These are phyloP conservation scores for Lantana camara DNA, from an alignment of 257 asterid species.

Conservation along the genomic window DNA sequence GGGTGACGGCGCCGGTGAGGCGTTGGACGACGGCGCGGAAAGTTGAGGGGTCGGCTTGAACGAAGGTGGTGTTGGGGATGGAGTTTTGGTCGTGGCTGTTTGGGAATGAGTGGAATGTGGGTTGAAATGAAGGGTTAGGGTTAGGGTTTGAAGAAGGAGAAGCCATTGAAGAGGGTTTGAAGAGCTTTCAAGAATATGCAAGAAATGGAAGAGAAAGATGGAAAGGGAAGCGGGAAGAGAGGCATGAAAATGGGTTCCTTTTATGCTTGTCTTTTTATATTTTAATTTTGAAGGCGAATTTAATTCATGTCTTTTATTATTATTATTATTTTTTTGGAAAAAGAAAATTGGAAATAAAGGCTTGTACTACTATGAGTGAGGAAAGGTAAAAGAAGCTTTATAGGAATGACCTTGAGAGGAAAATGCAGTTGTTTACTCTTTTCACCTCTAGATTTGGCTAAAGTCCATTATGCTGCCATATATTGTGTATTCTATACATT, in stretches of 20 bases:
- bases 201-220: background rate
- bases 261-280: conserved; percentile 21
- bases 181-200: background rate
- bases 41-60: conserved; percentile 79
- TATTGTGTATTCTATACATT: background rate
- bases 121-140: conserved; percentile 17
- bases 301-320: background rate
- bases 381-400: conserved; percentile 3
- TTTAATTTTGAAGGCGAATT: background rate
- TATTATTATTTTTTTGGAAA: background rate
- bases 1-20: conserved; percentile 52
- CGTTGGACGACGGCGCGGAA: conserved; percentile 81
- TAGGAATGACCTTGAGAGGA: no score
- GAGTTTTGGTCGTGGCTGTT: conserved; percentile 41
- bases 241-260: conserved; percentile 30
- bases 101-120: conserved; percentile 28
- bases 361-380: background rate
- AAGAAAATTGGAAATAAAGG: no score
- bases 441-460: conserved; percentile 22
- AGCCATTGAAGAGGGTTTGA: conserved; percentile 33
- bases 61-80: conserved; percentile 65
- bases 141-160: conserved; percentile 32
- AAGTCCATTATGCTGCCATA: background rate
- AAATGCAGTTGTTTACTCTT: conserved; percentile 15
- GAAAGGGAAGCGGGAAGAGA: conserved; percentile 33